Percentiles rank a stretch among this genome's conserved stretches.
These are phyloP conservation scores for Blumeria graminis DNA, from an alignment of 2,329 filamentous ascomycete species.

Conservation along the genomic window DNA sequence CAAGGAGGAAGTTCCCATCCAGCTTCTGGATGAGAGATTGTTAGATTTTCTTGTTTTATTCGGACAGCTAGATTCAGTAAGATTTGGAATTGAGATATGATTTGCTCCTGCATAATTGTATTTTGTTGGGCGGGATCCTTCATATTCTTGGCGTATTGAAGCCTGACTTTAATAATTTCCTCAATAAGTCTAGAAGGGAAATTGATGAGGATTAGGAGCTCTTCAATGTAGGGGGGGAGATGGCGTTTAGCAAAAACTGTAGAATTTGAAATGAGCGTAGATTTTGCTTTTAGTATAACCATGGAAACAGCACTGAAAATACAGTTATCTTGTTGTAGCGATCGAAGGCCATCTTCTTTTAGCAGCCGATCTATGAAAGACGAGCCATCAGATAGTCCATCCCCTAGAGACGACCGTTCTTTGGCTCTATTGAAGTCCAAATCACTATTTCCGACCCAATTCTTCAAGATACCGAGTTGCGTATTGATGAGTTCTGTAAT, in stretches of 20 bases:
- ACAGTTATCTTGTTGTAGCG: constrained; percentile 65
- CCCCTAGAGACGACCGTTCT: constrained; percentile 39
- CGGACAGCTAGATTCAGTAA: constrained; percentile 73
- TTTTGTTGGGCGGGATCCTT: constrained; percentile 85
- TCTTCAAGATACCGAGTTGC: constrained; percentile 71
- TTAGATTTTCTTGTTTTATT: constrained; percentile 73
- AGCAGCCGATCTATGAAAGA: constrained; percentile 86
- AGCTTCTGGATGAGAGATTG: constrained; percentile 62
- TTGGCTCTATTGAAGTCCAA: constrained; percentile 68
- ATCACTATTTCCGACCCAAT: constrained; percentile 91
- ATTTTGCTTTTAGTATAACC: constrained; percentile 84
- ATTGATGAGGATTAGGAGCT: constrained; percentile 85
- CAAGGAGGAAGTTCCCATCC: constrained; percentile 92
- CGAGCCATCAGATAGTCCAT: constrained; percentile 65
- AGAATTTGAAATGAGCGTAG: constrained; percentile 68
- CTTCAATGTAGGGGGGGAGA: constrained; percentile 86
- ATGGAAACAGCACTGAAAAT: constrained; percentile 65
- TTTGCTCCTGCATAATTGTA: constrained; percentile 84
- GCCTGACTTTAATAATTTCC: constrained; percentile 79
- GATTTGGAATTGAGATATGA: constrained; percentile 92
- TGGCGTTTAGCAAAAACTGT: constrained; percentile 69
- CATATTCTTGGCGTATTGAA: constrained; percentile 84
- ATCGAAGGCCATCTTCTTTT: constrained; percentile 87
- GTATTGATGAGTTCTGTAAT: constrained; percentile 92
- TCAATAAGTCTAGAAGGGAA: constrained; percentile 90